Conservation (phyloP, 2,329 filamentous ascomycete genomes). For the Fusarium buharicum region DNA sequence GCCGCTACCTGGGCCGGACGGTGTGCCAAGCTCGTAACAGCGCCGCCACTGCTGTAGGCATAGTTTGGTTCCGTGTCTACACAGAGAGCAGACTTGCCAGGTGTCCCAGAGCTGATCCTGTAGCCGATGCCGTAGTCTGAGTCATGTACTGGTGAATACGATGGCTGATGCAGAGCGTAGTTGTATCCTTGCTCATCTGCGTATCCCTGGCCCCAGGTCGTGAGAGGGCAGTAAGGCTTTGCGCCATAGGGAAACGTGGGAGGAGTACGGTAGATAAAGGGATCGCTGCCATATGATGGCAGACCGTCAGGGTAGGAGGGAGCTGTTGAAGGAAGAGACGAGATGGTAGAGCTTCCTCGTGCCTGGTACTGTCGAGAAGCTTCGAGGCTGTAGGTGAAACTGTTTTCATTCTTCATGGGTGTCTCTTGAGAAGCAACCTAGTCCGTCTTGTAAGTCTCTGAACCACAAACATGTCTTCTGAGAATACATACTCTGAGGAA, state of each 20-base stretch:
- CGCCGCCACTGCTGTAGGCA: conserved; percentile 36
- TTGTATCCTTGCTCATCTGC: conserved; percentile 43
- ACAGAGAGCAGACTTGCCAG: conserved; percentile 41
- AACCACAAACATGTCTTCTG: background rate
- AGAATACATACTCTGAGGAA: conserved; percentile 77
- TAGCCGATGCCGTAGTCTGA: conserved; percentile 45
- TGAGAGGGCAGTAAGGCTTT: conserved; percentile 43
- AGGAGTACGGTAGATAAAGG: conserved; percentile 35
- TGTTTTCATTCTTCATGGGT: conserved; percentile 38
- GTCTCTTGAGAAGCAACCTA: conserved; percentile 51
- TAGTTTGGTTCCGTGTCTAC: conserved; percentile 45
- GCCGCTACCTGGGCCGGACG: conserved; percentile 15
- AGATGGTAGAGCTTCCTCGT: conserved; percentile 33
- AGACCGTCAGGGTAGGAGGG: conserved; percentile 36
- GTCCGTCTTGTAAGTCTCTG: conserved; percentile 6
- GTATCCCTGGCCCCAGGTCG: conserved; percentile 43
- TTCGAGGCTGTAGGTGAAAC: conserved; percentile 47
- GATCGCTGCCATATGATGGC: conserved; percentile 27
- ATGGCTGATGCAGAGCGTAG: conserved; percentile 41
- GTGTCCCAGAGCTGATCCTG: conserved; percentile 38
- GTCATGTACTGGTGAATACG: conserved; percentile 38
- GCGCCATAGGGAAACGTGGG: conserved; percentile 40
- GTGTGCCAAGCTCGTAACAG: conserved; percentile 28
- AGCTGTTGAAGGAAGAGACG: conserved; percentile 26
- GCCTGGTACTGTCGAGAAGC: conserved; percentile 48